Conservation (phyloP, 768 basidiomycete genomes). For the Ramaria rubella region DNA sequence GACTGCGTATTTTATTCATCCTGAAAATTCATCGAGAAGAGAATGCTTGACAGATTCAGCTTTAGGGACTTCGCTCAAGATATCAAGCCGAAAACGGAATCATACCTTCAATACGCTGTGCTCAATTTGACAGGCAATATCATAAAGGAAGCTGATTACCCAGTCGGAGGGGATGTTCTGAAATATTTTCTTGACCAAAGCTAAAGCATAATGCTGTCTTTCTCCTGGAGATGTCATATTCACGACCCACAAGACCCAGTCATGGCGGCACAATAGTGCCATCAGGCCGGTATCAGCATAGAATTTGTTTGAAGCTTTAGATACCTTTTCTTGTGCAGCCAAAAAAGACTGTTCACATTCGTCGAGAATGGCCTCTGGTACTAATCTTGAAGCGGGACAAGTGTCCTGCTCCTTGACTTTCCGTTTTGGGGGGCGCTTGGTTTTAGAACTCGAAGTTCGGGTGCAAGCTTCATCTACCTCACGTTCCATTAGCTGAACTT, state of each 20-base stretch:
- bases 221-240: slow-evolving; percentile 37
- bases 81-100: background rate
- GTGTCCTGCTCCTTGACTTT: background rate
- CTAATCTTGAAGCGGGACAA: background rate
- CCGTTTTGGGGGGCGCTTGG: background rate
- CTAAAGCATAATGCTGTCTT: slow-evolving; percentile 33
- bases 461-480: background rate
- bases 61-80: background rate
- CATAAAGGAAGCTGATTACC: slow-evolving; percentile 25
- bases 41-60: slow-evolving; percentile 3
- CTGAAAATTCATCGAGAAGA: slow-evolving; percentile 5
- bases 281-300: slow-evolving; percentile 18
- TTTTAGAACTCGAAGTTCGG: too few species aligned
- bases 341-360: background rate
- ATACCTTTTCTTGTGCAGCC: background rate
- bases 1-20: slow-evolving; percentile 25
- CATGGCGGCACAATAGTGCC: slow-evolving; percentile 17
- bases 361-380: background rate
- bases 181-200: slow-evolving; percentile 28
- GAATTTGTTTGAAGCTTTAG: background rate
- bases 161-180: slow-evolving; percentile 22
- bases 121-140: slow-evolving; percentile 33
- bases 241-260: slow-evolving; percentile 24
- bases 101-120: slow-evolving; percentile 20
- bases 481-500: background rate